Percentiles rank a stretch among this genome's conserved stretches.
phyloP scores from a whole-genome alignment of 108 stramenopile genomes.

The Aurantiochytrium sp. region DNA sequence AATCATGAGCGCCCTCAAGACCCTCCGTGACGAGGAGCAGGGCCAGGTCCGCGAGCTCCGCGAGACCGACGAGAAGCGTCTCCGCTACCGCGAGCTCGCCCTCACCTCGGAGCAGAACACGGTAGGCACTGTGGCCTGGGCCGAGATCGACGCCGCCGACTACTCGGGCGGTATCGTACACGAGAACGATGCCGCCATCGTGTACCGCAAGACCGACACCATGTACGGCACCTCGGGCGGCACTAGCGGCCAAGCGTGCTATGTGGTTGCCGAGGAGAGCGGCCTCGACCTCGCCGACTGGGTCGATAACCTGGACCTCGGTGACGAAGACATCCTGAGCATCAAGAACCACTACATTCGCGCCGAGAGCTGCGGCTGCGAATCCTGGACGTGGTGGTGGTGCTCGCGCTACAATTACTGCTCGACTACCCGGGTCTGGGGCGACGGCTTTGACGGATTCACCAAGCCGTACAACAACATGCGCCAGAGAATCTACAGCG shows the following conservation, averaged over 20 bases:
- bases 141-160: not conserved
- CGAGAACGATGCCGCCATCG: not conserved
- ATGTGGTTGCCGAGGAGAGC: not conserved
- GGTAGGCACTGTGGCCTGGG: not conserved
- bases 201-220: not conserved
- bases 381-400: not conserved
- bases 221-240: not conserved
- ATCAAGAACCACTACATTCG: not conserved
- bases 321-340: not conserved
- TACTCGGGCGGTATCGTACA: not conserved
- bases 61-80: not conserved
- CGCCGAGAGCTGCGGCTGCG: not conserved
- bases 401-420: not conserved
- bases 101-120: too few relatives aligned
- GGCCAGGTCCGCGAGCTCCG: not conserved
- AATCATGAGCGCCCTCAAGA: not conserved
- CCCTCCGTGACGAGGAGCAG: not conserved
- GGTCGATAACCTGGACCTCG: not conserved
- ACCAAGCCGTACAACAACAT: slow-evolving; percentile 10
- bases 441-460: not conserved
- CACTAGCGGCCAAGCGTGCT: not conserved
- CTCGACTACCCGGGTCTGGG: not conserved
- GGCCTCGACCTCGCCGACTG: not conserved
- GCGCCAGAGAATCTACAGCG: not conserved
- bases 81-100: too few relatives aligned